Percentiles rank a stretch among this genome's conserved stretches.
Evolutionary conservation across 1,139 yeast genomes (phyloP).

Genomic region (Suhomyces ambrosiae): DNA sequence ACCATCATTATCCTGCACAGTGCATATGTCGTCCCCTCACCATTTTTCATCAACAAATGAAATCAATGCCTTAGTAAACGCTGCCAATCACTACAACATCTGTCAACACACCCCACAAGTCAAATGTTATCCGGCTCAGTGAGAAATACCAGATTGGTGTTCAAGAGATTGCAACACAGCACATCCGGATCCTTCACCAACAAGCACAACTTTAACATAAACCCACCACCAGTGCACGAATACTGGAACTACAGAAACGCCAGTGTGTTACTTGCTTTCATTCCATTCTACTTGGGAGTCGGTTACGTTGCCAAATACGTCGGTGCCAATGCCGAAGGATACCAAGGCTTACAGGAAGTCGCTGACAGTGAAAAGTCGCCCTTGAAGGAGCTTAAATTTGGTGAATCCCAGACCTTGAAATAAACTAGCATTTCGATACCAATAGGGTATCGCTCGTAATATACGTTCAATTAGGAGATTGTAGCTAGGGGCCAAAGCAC

Average conservation of each 20-base stretch:
- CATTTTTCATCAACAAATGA: conserved; percentile 12
- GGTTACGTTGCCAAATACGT: conserved; percentile 39
- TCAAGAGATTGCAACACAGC: conserved; percentile 38
- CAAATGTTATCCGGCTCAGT: conserved; percentile 33
- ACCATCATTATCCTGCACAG: background rate
- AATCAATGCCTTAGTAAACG: conserved; percentile 12
- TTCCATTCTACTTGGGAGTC: conserved; percentile 40
- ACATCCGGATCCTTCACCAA: conserved; percentile 39
- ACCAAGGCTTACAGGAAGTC: conserved; percentile 35
- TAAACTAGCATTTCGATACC: conserved; percentile 10
- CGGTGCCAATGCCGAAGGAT: conserved; percentile 29
- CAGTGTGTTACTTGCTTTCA: conserved; percentile 39
- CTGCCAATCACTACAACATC: conserved; percentile 1
- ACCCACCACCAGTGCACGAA: conserved; percentile 52
- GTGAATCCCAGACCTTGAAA: conserved; percentile 35
- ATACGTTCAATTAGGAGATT: no score
- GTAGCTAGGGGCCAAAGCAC: no score
- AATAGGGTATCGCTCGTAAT: no score
- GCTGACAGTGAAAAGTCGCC: conserved; percentile 45
- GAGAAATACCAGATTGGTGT: conserved; percentile 24
- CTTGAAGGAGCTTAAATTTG: conserved; percentile 38
- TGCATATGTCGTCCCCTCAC: conserved; percentile 8
- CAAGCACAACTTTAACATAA: conserved; percentile 46
- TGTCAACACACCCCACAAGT: background rate
- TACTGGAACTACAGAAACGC: conserved; percentile 49